A percentile compares a stretch with the other conserved stretches of the same genome.
phyloP scores from a whole-genome alignment of 2,329 filamentous ascomycete genomes.

The Pyricularia grisea region DNA sequence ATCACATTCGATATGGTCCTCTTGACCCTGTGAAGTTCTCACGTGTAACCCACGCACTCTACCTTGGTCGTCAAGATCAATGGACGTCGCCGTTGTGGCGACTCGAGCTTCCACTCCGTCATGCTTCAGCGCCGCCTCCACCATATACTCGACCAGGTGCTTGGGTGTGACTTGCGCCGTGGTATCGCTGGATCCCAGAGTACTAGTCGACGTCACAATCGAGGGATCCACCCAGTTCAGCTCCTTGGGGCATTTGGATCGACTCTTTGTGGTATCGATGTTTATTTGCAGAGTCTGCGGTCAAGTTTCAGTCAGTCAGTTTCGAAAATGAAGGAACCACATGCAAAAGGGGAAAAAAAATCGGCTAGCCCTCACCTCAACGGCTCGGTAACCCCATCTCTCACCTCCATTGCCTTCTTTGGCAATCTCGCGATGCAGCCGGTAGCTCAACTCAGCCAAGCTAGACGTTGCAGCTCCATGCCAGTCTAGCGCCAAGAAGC shows the following conservation, averaged over 20 bases:
- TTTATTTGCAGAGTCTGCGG: slow-evolving; percentile 1
- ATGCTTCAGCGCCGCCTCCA: slow-evolving; percentile 40
- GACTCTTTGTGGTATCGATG: slow-evolving; percentile 15
- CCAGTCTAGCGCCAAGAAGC: slow-evolving; percentile 69
- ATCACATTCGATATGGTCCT: slow-evolving; percentile 26
- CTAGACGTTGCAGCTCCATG: slow-evolving; percentile 46
- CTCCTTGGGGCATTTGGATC: background rate
- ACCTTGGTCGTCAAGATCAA: slow-evolving; percentile 39
- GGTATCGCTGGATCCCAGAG: background rate
- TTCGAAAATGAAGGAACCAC: background rate
- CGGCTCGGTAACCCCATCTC: slow-evolving; percentile 36
- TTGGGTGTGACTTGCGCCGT: slow-evolving; percentile 48
- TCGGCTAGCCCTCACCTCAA: slow-evolving; percentile 53
- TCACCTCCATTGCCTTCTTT: slow-evolving; percentile 44
- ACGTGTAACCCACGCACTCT: slow-evolving; percentile 44
- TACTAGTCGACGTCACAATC: slow-evolving; percentile 1
- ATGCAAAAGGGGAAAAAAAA: background rate
- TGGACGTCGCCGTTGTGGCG: slow-evolving; percentile 44
- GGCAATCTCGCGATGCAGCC: slow-evolving; percentile 57
- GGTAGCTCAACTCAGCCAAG: slow-evolving; percentile 59
- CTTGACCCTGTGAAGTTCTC: slow-evolving; percentile 21
- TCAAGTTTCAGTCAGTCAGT: background rate
- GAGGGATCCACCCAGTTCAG: background rate
- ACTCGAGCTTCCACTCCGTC: slow-evolving; percentile 58
- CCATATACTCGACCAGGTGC: slow-evolving; percentile 55